Evolutionary conservation across 768 basidiomycete species (phyloP).

Genomic region (Cystobasidium ongulense): DNA sequence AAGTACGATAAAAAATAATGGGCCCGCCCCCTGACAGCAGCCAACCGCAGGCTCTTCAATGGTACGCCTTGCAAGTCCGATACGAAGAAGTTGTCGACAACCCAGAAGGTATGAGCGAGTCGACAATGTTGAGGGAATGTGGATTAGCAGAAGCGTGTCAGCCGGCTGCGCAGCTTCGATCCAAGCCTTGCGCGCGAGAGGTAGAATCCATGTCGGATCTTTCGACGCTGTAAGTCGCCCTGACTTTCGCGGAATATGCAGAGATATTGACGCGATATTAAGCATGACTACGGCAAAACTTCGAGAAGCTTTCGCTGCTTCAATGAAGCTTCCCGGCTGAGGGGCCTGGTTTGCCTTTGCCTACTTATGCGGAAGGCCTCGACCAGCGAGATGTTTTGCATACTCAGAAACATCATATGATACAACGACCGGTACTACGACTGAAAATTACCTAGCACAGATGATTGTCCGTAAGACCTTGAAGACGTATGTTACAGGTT

Average conservation of each 20-base stretch:
- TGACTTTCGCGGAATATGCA: background rate
- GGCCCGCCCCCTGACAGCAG: too few relatives aligned
- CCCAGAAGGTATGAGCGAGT: background rate
- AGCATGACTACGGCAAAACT: constrained; percentile 35
- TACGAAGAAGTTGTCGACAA: constrained; percentile 30
- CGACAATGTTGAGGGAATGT: background rate
- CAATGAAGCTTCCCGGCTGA: constrained; percentile 35
- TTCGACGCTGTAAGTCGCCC: constrained; percentile 31
- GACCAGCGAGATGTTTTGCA: constrained; percentile 1
- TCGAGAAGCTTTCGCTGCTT: constrained; percentile 33
- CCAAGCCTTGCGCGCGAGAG: constrained; percentile 32
- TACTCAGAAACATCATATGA: background rate
- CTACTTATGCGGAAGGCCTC: too few relatives aligned
- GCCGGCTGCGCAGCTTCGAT: background rate
- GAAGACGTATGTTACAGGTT: background rate
- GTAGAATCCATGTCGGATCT: constrained; percentile 36
- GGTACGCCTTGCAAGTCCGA: constrained; percentile 39
- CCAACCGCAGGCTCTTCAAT: constrained; percentile 34
- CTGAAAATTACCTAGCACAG: background rate
- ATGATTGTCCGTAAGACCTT: background rate
- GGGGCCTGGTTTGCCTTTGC: too few relatives aligned
- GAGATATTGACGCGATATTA: background rate
- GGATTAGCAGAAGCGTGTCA: background rate
- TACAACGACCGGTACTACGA: background rate
- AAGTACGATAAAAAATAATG: background rate